phyloP scores from a whole-genome alignment of 2,329 filamentous ascomycete genomes.

The Bipolaris oryzae region DNA sequence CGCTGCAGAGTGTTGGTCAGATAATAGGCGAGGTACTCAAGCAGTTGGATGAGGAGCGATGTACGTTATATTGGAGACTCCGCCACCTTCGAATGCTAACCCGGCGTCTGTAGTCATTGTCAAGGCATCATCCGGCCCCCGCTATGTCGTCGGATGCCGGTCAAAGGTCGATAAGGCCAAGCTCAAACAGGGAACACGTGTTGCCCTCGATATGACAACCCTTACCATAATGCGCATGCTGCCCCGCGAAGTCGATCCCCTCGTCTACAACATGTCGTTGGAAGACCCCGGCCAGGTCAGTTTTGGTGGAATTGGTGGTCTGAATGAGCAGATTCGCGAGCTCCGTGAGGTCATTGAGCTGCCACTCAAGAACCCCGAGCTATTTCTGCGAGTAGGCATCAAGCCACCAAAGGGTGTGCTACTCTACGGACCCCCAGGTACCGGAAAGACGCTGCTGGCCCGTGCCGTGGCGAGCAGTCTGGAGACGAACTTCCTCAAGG shows the following conservation, averaged over 20 bases:
- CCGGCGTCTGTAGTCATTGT: conserved; percentile 75
- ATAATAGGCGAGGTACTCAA: conserved; percentile 99
- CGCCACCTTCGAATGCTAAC: conserved; percentile 15
- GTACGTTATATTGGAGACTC: conserved; percentile 60
- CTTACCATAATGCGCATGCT: conserved; percentile 99
- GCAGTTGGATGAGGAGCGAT: conserved; percentile 98
- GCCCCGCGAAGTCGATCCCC: conserved; percentile 93
- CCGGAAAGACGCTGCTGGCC: conserved; percentile 93
- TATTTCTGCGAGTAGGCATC: conserved; percentile 96
- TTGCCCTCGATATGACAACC: conserved; percentile 98
- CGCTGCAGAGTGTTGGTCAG: conserved; percentile 96
- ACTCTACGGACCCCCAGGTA: conserved; percentile 94
- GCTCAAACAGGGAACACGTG: conserved; percentile 96
- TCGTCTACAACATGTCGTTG: conserved; percentile 99
- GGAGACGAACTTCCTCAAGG: conserved; percentile 98
- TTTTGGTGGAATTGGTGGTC: conserved; percentile 94
- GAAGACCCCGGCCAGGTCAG: conserved; percentile 97
- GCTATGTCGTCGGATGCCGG: conserved; percentile 97
- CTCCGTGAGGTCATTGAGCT: conserved; percentile 96
- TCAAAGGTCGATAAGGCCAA: conserved; percentile 98
- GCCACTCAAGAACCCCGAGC: conserved; percentile 96
- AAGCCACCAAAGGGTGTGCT: conserved; percentile 98
- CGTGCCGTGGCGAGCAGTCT: conserved; percentile 94
- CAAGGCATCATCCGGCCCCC: conserved; percentile 94
- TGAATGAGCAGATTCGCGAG: conserved; percentile 98